Evolutionary conservation across 2,329 filamentous ascomycete genomes (phyloP), one percentile per base, ranked within the genome.

Genomic region (Ophiocordyceps sinensis): DNA sequence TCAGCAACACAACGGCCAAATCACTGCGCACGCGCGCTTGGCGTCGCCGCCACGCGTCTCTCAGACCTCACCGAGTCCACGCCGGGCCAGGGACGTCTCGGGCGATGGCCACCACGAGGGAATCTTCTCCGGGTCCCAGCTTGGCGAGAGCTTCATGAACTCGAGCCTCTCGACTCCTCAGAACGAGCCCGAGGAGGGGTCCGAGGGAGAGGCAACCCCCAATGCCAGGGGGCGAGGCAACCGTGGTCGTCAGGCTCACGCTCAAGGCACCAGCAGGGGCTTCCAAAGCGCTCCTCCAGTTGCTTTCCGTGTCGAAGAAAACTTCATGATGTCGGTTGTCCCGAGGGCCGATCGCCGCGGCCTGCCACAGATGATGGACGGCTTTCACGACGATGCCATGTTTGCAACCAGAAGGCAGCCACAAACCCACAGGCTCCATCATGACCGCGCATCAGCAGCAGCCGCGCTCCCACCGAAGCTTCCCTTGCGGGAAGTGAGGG

Each of bases 91-190:
- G 31, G 12, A 42, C 38, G 31, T 43, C 48, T 39, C 28, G 23
- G 41, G 46, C 39, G 44, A 49, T 44, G 43, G 45, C 39, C 44
- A 49, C 44, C 44, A 44, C 17, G 43, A 42, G 14, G 54, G 53
- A 10, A 43, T 63, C n/a, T 63, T 64, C 34, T 55, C 52, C 26
- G 61, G 61, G 5, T 64, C 61, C 5, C 59, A 63, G 43, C 54
- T 64, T 5, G 59, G 58, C 12, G 61, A 64, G 10, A 54, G 53
- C 37, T 64, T 64, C 34, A 61, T 64, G 59, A 54, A 58, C 17
- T 64, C 61, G 26, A 57, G 59, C 7, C 46, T 60, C 5, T 61
- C 61, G 11, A 62, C 61, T 13, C 61, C 61, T 13, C 52, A 51
- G 14, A 60, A 57, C 28, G 59, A 60, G 12, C 41, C 45, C n/a